phyloP scores from a whole-genome alignment of 2,329 filamentous ascomycete genomes.

The Aspergillus texensis region DNA sequence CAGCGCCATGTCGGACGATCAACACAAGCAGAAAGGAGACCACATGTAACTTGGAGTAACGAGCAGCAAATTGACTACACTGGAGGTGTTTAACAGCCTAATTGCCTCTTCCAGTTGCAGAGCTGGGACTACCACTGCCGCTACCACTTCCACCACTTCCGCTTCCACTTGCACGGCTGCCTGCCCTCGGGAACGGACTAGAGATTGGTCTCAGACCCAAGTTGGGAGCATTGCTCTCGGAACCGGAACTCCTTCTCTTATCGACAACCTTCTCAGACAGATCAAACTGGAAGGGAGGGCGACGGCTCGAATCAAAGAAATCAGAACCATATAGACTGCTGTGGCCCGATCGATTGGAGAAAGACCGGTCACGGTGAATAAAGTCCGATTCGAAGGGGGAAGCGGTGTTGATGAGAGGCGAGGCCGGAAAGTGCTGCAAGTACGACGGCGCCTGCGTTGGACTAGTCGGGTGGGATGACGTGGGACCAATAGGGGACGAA shows the following conservation, averaged over 20 bases:
- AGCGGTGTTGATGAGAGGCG: conserved; percentile 34
- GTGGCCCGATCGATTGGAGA: conserved; percentile 44
- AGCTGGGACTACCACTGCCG: conserved; percentile 45
- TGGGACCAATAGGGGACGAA: conserved; percentile 36
- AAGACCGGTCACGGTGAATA: conserved; percentile 42
- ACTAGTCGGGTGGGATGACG: conserved; percentile 38
- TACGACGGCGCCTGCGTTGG: conserved; percentile 35
- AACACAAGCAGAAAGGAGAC: conserved; percentile 15
- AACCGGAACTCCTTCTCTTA: conserved; percentile 34
- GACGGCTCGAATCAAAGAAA: conserved; percentile 33
- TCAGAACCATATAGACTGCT: conserved; percentile 42
- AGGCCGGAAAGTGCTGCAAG: conserved; percentile 35
- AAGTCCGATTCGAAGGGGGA: conserved; percentile 37
- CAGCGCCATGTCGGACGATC: conserved; percentile 10
- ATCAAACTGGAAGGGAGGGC: conserved; percentile 34
- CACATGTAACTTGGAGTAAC: conserved; percentile 11
- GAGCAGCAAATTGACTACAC: not conserved
- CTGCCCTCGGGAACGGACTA: conserved; percentile 44
- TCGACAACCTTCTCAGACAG: conserved; percentile 34
- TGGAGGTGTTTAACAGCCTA: conserved; percentile 14
- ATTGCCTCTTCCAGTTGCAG: conserved; percentile 36
- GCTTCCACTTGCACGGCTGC: conserved; percentile 53
- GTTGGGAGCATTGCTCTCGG: conserved; percentile 36
- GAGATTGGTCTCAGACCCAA: conserved; percentile 40
- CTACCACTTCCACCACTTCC: conserved; percentile 48